Evolutionary conservation across 108 stramenopile species (phyloP).

Genomic region (Skeletonema marinoi): DNA sequence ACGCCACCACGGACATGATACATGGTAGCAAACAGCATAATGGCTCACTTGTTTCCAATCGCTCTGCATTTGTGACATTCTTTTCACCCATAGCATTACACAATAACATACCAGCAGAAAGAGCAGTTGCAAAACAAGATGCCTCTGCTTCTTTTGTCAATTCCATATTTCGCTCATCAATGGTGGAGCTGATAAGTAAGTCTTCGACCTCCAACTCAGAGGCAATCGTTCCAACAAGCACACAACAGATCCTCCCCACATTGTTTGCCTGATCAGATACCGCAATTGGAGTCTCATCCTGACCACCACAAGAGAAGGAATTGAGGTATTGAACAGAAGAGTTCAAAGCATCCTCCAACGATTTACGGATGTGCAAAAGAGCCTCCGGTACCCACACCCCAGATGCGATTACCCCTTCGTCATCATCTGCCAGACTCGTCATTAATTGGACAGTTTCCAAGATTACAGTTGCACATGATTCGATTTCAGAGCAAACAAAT

Average conservation of each 20-base stretch:
- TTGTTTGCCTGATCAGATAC: background rate
- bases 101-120: constrained; percentile 16
- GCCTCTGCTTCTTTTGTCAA: background rate
- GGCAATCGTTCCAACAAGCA: constrained; percentile 39
- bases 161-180: background rate
- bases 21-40: constrained; percentile 27
- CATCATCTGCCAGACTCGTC: constrained; percentile 31
- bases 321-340: constrained; percentile 39
- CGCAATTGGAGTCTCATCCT: background rate
- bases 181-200: constrained; percentile 4
- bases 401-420: background rate
- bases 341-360: constrained; percentile 46
- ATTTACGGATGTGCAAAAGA: constrained; percentile 40
- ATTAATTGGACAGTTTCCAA: constrained; percentile 37
- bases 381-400: constrained; percentile 27
- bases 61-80: background rate
- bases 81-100: constrained; percentile 17
- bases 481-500: constrained; percentile 13
- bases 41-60: constrained; percentile 14
- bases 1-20: constrained; percentile 22
- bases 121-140: constrained; percentile 20
- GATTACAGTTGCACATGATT: constrained; percentile 20
- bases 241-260: constrained; percentile 25
- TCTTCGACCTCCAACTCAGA: constrained; percentile 38
- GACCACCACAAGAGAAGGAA: background rate